Evolutionary conservation across 768 basidiomycete species (phyloP).

Genomic region (Rossbeevera mucosa): DNA sequence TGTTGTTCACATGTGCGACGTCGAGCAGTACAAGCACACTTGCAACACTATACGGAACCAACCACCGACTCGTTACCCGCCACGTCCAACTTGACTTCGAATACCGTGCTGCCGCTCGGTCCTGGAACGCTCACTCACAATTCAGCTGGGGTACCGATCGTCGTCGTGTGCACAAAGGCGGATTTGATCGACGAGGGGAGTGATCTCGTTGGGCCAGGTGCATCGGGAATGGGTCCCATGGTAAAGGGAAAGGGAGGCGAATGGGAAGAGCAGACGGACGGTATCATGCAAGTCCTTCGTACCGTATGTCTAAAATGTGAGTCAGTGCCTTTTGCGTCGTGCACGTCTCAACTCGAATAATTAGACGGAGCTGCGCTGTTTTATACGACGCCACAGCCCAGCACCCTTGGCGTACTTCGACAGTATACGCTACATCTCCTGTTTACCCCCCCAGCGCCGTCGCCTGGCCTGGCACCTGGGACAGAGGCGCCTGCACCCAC

Average conservation of each 20-base stretch:
- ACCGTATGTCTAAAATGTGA: slow-evolving; percentile 89
- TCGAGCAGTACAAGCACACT: slow-evolving; percentile 70
- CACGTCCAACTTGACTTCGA: slow-evolving; percentile 51
- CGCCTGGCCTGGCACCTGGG: slow-evolving; percentile 32
- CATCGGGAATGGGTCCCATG: slow-evolving; percentile 84
- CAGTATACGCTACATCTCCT: slow-evolving; percentile 75
- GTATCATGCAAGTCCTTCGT: slow-evolving; percentile 90
- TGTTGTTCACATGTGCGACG: background rate
- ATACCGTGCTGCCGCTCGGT: slow-evolving; percentile 78
- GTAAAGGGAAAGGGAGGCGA: slow-evolving; percentile 88
- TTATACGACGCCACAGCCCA: slow-evolving; percentile 81
- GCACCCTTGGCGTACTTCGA: slow-evolving; percentile 69
- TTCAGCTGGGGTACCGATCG: slow-evolving; percentile 75
- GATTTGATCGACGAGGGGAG: slow-evolving; percentile 84
- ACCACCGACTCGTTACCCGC: slow-evolving; percentile 60
- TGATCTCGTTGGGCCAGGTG: slow-evolving; percentile 62
- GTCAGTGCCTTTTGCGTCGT: slow-evolving; percentile 30
- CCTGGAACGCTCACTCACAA: slow-evolving; percentile 87
- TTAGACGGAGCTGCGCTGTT: slow-evolving; percentile 89
- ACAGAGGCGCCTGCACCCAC: slow-evolving; percentile 43
- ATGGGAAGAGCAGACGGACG: slow-evolving; percentile 95
- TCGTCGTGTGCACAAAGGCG: slow-evolving; percentile 89
- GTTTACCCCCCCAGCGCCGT: slow-evolving; percentile 60
- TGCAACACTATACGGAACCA: slow-evolving; percentile 89
- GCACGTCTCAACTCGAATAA: slow-evolving; percentile 3